Evolutionary conservation across 2,329 filamentous ascomycete species (phyloP), one percentile per base, ranked within the genome.

Genomic region (Ceratocystiopsis brevicomis): DNA sequence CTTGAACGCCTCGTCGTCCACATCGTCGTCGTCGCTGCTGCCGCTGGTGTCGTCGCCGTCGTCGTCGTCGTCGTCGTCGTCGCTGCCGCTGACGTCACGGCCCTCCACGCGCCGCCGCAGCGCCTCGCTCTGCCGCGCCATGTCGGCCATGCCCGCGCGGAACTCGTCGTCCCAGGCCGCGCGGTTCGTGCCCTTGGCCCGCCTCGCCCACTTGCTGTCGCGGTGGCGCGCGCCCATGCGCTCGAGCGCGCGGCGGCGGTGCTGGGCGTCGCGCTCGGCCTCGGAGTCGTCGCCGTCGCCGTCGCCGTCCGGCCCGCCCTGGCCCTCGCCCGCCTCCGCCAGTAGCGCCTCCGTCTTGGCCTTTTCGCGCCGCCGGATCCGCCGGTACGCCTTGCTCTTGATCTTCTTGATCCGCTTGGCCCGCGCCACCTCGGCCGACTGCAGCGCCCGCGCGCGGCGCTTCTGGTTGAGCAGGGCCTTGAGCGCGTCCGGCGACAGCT

Each of bases 401-500:
- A 98, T 98, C 67, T 96, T 96, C 65, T 95, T 94, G 62, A 98
- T 85, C 19, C 90, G 79, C 62, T 87, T 92, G 9, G 86, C 75
- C 45, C 86, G 80, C 38, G 86, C 78, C 54, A 92, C 81, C 61
- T 96, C 88, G 12, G 87, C 73, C 53, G 92, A 94, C 50, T 88
- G 71, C 9, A 94, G 63, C 53, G 96, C 88, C 51, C 90, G 72
- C 49, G 83, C 77, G 57, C 77, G 78, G 13, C 90, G 78, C 45
- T 88, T 71, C 54, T 87, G 76, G 40, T 78, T 76, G 44, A 78
- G 70, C 19, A 83, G 69, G 40, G 78, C 79, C 56, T 78, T 73
- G 21, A 84, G 73, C 52, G 85, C 81, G 0, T 53, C 54, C 76
- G 79, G 40, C 78, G 67, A 1, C 78, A 81, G 42, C 88, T 61